Evolutionary conservation across 1,284 basidiomycete species (phyloP).

Genomic region (Moesziomyces antarcticus): DNA sequence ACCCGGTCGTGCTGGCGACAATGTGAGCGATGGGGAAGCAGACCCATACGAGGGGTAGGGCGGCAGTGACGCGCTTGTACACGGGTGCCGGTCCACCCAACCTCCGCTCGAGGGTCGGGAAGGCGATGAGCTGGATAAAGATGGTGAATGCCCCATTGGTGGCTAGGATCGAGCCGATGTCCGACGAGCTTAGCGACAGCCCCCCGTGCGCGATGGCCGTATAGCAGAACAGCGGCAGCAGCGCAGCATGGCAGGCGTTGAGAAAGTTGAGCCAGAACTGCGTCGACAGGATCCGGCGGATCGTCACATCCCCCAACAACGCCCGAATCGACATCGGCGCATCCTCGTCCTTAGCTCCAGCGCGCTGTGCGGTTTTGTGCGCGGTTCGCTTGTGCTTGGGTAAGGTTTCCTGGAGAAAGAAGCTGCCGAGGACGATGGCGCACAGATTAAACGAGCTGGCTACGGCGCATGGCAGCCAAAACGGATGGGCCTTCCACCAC

Average conservation of each 20-base stretch:
- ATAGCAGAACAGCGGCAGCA: slow-evolving; percentile 58
- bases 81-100: slow-evolving; percentile 41
- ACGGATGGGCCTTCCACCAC: slow-evolving; percentile 63
- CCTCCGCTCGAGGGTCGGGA: slow-evolving; percentile 42
- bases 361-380: background rate
- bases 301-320: slow-evolving; percentile 15
- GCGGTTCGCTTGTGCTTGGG: slow-evolving; percentile 16
- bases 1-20: slow-evolving; percentile 9
- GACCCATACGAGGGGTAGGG: slow-evolving; percentile 42
- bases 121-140: slow-evolving; percentile 46
- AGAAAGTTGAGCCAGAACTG: slow-evolving; percentile 50
- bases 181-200: slow-evolving; percentile 26
- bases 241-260: slow-evolving; percentile 47
- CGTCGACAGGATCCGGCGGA: slow-evolving; percentile 53
- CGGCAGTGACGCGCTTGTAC: slow-evolving; percentile 32
- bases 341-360: slow-evolving; percentile 1
- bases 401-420: slow-evolving; percentile 68
- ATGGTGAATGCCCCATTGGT: slow-evolving; percentile 47
- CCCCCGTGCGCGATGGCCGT: slow-evolving; percentile 42
- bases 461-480: slow-evolving; percentile 68
- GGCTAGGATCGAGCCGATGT: slow-evolving; percentile 54
- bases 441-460: slow-evolving; percentile 61
- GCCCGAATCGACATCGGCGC: slow-evolving; percentile 17
- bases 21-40: slow-evolving; percentile 48
- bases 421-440: slow-evolving; percentile 59